phyloP scores from a whole-genome alignment of 2,329 filamentous ascomycete genomes.

The Lachnellula subtilissima region DNA sequence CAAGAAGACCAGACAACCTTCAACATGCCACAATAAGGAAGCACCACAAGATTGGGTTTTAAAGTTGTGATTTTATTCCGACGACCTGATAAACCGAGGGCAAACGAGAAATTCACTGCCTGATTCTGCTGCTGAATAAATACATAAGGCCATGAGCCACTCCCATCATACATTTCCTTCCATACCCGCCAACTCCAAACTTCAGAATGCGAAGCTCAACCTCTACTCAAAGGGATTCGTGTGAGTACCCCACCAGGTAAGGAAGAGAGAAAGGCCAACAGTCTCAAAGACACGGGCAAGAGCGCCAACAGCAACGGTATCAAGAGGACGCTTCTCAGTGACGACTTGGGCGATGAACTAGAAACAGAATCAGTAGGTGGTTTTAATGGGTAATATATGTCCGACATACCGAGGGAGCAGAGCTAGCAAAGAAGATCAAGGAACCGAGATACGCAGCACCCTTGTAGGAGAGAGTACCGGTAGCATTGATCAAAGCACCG shows the following conservation, averaged over 20 bases:
- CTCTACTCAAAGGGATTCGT: constrained; percentile 72
- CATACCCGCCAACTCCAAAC: background rate
- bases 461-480: constrained; percentile 93
- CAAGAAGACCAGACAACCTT: no score
- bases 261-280: constrained; percentile 81
- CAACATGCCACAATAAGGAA: no score
- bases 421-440: constrained; percentile 86
- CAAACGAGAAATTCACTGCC: constrained; percentile 12
- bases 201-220: background rate
- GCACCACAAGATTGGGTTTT: background rate
- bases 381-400: background rate
- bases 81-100: constrained; percentile 3
- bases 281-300: constrained; percentile 87
- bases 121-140: constrained; percentile 13
- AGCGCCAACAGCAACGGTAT: constrained; percentile 82
- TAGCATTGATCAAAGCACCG: constrained; percentile 87
- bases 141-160: constrained; percentile 10
- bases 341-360: constrained; percentile 84
- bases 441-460: constrained; percentile 89
- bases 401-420: constrained; percentile 73
- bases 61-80: background rate
- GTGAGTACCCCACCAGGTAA: constrained; percentile 96
- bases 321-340: constrained; percentile 85
- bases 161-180: constrained; percentile 4
- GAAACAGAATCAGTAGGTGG: constrained; percentile 2